Conservation (phyloP, 768 basidiomycete genomes). For the Tulasnella sp. region DNA sequence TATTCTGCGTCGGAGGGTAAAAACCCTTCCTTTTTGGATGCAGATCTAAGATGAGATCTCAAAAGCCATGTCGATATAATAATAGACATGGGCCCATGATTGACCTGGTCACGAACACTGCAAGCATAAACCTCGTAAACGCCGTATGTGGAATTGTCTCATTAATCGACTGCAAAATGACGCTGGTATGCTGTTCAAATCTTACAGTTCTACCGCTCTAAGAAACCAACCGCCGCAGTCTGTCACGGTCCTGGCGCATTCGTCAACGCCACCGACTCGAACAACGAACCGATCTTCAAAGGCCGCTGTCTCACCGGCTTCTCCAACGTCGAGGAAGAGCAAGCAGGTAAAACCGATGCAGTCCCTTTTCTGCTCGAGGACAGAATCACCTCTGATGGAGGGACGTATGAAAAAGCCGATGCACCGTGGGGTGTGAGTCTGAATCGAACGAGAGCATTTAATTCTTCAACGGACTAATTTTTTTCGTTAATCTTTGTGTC, state of each 20-base stretch:
- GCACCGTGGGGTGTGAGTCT: slow-evolving; percentile 47
- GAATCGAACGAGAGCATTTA: no score
- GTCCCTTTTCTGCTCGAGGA: slow-evolving; percentile 66
- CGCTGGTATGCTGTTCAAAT: no score
- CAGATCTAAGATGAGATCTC: background rate
- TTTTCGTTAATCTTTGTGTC: background rate
- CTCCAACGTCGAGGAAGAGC: slow-evolving; percentile 58
- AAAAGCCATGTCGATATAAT: background rate
- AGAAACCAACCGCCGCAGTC: slow-evolving; percentile 59
- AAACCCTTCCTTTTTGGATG: background rate
- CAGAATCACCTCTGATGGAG: slow-evolving; percentile 52
- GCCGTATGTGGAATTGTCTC: slow-evolving; percentile 31
- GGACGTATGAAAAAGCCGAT: slow-evolving; percentile 47
- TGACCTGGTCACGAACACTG: slow-evolving; percentile 50
- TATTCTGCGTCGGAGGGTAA: slow-evolving; percentile 67
- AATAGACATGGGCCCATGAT: slow-evolving; percentile 57
- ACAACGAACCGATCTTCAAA: slow-evolving; percentile 54
- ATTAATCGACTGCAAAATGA: background rate
- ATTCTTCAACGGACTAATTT: no score
- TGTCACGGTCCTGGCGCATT: slow-evolving; percentile 75
- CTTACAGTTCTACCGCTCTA: slow-evolving; percentile 54
- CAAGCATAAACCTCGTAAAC: slow-evolving; percentile 47
- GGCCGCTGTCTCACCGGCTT: slow-evolving; percentile 54
- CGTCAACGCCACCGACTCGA: slow-evolving; percentile 41
- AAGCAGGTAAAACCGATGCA: slow-evolving; percentile 35